Evolutionary conservation across 192 early-diverging fungal species (phyloP).

Genomic region (Chytriomyces sp.): DNA sequence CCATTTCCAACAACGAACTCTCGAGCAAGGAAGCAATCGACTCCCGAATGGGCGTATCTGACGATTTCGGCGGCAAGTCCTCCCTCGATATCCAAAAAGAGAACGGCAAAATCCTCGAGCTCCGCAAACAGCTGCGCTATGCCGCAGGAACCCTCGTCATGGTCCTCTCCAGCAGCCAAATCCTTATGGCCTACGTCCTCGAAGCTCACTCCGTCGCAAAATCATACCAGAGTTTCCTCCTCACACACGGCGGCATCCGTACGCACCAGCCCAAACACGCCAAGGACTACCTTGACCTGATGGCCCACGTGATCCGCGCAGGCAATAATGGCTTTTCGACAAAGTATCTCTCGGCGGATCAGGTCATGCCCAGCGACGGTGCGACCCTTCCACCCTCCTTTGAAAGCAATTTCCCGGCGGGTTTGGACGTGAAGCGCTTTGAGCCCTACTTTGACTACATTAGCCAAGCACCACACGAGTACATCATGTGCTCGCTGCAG

Average conservation of each 20-base stretch:
- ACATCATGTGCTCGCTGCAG: slow-evolving; percentile 44
- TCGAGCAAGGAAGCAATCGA: neutral
- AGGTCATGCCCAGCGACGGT: neutral
- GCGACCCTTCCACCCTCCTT: slow-evolving; percentile 23
- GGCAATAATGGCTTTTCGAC: slow-evolving; percentile 13
- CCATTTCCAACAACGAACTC: neutral
- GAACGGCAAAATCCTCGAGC: neutral
- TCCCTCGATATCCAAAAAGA: neutral
- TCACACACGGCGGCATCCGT: slow-evolving; percentile 43
- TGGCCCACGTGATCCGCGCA: slow-evolving; percentile 17
- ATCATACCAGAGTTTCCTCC: slow-evolving; percentile 43
- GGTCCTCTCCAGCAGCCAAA: slow-evolving; percentile 46
- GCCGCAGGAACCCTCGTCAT: slow-evolving; percentile 35
- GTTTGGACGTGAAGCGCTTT: slow-evolving; percentile 24
- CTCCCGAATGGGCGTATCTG: neutral
- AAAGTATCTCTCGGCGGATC: slow-evolving; percentile 25
- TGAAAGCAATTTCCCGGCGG: slow-evolving; percentile 23
- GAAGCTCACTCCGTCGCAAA: slow-evolving; percentile 41
- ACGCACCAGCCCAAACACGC: slow-evolving; percentile 27
- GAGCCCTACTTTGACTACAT: slow-evolving; percentile 32
- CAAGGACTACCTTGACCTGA: slow-evolving; percentile 29
- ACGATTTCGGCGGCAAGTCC: neutral
- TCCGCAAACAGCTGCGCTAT: slow-evolving; percentile 29
- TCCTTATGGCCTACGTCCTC: slow-evolving; percentile 42
- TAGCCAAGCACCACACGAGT: slow-evolving; percentile 34